Percentiles rank a stretch among this genome's conserved stretches.
Conservation (phyloP, 164 flowering plant genomes). For the Vitis rupestris region DNA sequence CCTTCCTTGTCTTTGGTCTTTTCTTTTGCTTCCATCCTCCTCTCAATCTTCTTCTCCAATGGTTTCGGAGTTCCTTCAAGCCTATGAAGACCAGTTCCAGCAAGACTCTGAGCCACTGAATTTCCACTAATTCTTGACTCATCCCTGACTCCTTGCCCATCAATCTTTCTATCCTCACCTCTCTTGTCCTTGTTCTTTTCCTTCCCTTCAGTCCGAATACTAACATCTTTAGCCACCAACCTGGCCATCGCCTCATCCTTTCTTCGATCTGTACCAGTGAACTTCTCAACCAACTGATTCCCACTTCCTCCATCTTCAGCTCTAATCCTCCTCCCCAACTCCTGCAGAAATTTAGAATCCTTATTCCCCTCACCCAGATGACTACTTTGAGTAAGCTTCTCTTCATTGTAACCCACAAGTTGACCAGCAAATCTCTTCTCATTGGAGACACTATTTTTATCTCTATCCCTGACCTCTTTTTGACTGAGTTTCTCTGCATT, state of each 20-base stretch:
- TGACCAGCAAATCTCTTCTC: conserved; percentile 19
- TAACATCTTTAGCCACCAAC: conserved; percentile 25
- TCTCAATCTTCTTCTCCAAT: conserved; percentile 30
- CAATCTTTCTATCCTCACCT: conserved; percentile 27
- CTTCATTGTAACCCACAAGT: conserved; percentile 25
- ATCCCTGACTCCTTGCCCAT: conserved; percentile 23
- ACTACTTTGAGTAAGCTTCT: conserved; percentile 20
- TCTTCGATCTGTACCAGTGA: conserved; percentile 27
- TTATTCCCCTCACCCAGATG: conserved; percentile 22
- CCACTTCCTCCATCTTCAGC: conserved; percentile 40
- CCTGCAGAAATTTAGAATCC: conserved; percentile 44
- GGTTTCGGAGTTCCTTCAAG: conserved; percentile 30
- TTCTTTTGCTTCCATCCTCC: conserved; percentile 26
- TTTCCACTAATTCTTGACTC: conserved; percentile 24
- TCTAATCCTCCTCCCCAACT: conserved; percentile 46
- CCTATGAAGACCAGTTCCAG: conserved; percentile 24
- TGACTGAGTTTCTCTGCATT: conserved; percentile 24
- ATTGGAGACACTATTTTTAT: conserved; percentile 4
- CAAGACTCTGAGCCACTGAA: conserved; percentile 20
- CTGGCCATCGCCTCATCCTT: conserved; percentile 34
- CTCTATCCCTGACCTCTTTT: conserved; percentile 18
- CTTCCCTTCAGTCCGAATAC: conserved; percentile 26
- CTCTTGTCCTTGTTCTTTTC: conserved; percentile 30
- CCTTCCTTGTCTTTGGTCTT: conserved; percentile 29
- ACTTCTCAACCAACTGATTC: conserved; percentile 33